phyloP scores from a whole-genome alignment of 78 protist genomes.

The Polysphondylium violaceum region DNA sequence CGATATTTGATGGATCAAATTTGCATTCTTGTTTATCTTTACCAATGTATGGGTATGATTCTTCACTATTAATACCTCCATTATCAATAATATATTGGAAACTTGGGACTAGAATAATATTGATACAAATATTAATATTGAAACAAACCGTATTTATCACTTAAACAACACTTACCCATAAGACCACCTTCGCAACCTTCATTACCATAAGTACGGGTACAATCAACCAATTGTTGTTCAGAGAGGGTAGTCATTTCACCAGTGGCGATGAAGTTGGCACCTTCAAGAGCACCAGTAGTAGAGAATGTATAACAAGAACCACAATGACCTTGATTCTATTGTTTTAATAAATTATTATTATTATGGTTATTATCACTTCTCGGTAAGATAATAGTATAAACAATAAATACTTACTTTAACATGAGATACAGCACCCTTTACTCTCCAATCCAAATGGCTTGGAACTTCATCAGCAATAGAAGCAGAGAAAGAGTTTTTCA shows the following conservation, averaged over 20 bases:
- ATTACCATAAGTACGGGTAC: slow-evolving; percentile 71
- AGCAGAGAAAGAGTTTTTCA: background rate
- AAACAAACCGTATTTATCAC: background rate
- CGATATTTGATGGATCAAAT: background rate
- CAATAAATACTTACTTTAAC: slow-evolving; percentile 25
- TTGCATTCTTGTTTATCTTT: slow-evolving; percentile 67
- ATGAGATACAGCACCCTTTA: slow-evolving; percentile 23
- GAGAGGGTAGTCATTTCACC: slow-evolving; percentile 59
- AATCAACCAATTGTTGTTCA: slow-evolving; percentile 88
- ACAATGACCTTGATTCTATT: too few species aligned
- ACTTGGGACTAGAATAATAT: background rate
- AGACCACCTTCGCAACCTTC: slow-evolving; percentile 91
- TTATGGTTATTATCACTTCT: slow-evolving; percentile 10
- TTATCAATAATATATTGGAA: slow-evolving; percentile 73
- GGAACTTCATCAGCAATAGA: background rate
- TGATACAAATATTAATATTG: background rate
- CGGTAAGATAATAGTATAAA: background rate
- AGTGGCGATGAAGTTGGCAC: slow-evolving; percentile 22
- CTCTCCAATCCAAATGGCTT: slow-evolving; percentile 60
- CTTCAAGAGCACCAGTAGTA: slow-evolving; percentile 47
- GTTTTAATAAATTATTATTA: background rate
- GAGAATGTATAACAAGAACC: slow-evolving; percentile 6
- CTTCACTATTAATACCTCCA: slow-evolving; percentile 85
- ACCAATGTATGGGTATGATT: slow-evolving; percentile 88
- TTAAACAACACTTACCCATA: slow-evolving; percentile 3